Evolutionary conservation across 176 grass and related monocot genomes (phyloP), one percentile per base, ranked within the genome.

Genomic region (Panicum miliaceum): DNA sequence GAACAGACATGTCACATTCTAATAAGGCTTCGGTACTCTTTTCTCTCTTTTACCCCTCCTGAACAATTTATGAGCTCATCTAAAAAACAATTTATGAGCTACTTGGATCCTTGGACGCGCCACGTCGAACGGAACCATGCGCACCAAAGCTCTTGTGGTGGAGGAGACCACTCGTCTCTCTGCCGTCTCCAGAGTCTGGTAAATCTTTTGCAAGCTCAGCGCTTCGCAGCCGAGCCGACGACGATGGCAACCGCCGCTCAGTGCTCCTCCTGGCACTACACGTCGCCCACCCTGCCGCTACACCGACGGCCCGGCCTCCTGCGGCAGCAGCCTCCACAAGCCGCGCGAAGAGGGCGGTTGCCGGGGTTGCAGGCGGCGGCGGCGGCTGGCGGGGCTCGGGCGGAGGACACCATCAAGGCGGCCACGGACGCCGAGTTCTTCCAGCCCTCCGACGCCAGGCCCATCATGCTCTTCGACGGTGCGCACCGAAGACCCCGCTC

Each of bases 381-480:
- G 23, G 48, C 68, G 18, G 70, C 60, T 26, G 64, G 45, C 45
- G 56, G 57, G 9, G 37, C 61, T 9, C 40, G 29, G 41, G 32
- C 85, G 32, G 88, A 86, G 73, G 86, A 79, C 65, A 78, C 82
- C 77, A 69, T 90, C 47, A 85, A 79, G 77, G 86, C 71, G 43
- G 81, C 78, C 70, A 91, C 91, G 15, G 89, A 96, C 45, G 89
- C 77, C 37, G 87, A 99, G 72, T 94, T 96, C 89, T 96, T 96
- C 87, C 89, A 85, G 82, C 53, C 77, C 9, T 22, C 63, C 53
- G 96, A 96, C 64, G 19, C 40, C 6, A 88, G 93, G 77, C 89
- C 89, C 43, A 96, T 99, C 91, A 96, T 94, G 93, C 93, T 94
- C 69, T 96, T 99, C 67, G 96, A 99, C 63, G 96, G 95, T 94